Percentiles rank a stretch among this genome's conserved stretches.
These are phyloP conservation scores for Kwoniella sp. DNA, from an alignment of 768 basidiomycete species.

Conservation along the genomic window DNA sequence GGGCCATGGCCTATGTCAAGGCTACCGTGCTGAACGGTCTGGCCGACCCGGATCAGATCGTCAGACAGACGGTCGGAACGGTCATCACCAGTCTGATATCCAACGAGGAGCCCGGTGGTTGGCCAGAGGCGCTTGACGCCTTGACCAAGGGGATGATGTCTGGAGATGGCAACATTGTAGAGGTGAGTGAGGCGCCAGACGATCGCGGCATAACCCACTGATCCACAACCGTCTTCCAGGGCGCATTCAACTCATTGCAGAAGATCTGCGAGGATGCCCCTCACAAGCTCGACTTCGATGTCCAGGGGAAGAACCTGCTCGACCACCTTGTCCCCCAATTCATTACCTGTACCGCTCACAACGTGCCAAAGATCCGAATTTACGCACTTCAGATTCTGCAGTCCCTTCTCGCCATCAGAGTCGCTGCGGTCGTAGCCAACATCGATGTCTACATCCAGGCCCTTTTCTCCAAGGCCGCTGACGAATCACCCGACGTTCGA, in stretches of 20 bases:
- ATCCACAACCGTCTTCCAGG: too few species aligned
- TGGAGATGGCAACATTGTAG: slow-evolving; percentile 69
- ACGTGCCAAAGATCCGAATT: slow-evolving; percentile 79
- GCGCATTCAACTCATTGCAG: slow-evolving; percentile 87
- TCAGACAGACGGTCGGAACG: slow-evolving; percentile 89
- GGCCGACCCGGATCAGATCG: slow-evolving; percentile 72
- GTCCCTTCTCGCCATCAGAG: slow-evolving; percentile 82
- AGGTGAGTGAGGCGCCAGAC: slow-evolving; percentile 63
- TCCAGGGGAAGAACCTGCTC: slow-evolving; percentile 85
- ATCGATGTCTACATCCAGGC: slow-evolving; percentile 90
- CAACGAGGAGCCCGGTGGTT: slow-evolving; percentile 80
- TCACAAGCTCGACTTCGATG: slow-evolving; percentile 87
- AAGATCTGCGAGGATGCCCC: slow-evolving; percentile 98
- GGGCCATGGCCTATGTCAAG: slow-evolving; percentile 53
- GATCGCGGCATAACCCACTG: too few species aligned
- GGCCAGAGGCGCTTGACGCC: slow-evolving; percentile 89
- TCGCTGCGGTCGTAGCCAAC: slow-evolving; percentile 80
- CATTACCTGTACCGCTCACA: slow-evolving; percentile 78
- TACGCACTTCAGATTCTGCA: slow-evolving; percentile 92
- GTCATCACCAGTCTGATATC: slow-evolving; percentile 86
- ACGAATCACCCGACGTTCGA: slow-evolving; percentile 88
- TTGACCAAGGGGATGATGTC: slow-evolving; percentile 77
- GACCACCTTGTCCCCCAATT: slow-evolving; percentile 97
- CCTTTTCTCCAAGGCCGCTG: slow-evolving; percentile 90
- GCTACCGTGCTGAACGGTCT: slow-evolving; percentile 52